Base-by-base conservation (phyloP, 2,329 filamentous ascomycete species). In the Colletotrichum eremochloae region DNA sequence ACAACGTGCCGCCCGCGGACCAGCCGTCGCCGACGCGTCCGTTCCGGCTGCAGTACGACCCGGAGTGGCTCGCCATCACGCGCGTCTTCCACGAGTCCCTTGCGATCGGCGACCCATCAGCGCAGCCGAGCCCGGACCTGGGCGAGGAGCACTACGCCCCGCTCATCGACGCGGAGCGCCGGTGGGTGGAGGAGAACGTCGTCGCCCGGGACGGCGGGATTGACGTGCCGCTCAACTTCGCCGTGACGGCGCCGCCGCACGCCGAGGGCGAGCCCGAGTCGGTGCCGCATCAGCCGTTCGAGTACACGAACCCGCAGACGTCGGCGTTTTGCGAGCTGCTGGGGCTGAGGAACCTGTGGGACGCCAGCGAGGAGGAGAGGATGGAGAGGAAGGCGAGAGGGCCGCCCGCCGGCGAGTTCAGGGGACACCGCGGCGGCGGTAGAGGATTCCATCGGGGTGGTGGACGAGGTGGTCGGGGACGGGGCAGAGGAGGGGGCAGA, bases 51-150 rank as follows among this genome's bases (percentile, higher is more conserved):
- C 85, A 91, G 60, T 98, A 99, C 79, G 96, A 99, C 80, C 90
- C 92, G 14, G 96, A 99, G 83, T 99, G 96, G 96, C 90, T 99
- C 9, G 93, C 96, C 53, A 98, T 99, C 75, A 95, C 92, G 15
- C 93, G 96, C 53, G 92, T 91, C 9, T 97, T 98, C 78, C 90
- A 93, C 52, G 77, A 85, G 3, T 86, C 90, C 52, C 85, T 96
- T 2, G 81, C 84, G 1, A 84, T 96, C 48, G 93, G 94, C 70
- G 86, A 92, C 74, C 85, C 85, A 6, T 79, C 82, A 9, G 86
- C 88, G 1, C 81, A 82, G 50, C 81, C 88, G 0, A 86, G 92
- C 0, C 80, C 83, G 1, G 87, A 97, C 77, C 84, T 89, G 36
- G 93, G 93, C 29, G 90, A 97, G 80, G 88, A 85, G 2, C 82